These are phyloP conservation scores for Ceratocystis eucalypticola DNA, from an alignment of 2,329 filamentous ascomycete species.

Conservation along the genomic window DNA sequence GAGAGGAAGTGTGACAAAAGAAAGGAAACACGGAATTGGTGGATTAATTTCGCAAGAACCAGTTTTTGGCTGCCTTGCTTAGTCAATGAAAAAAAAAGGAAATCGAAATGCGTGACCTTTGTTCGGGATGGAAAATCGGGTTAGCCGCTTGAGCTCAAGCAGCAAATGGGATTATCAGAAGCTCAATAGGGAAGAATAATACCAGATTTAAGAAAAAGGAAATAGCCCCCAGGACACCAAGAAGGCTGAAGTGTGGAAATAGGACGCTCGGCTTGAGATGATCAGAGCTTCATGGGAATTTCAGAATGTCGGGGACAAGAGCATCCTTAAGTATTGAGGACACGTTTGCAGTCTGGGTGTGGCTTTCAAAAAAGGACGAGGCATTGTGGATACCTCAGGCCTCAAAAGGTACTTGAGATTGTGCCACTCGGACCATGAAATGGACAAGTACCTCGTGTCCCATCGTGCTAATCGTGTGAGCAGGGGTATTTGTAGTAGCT, in stretches of 20 bases:
- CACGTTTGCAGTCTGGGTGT: slow-evolving; percentile 18
- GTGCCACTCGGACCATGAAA: neutral
- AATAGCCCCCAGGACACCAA: neutral
- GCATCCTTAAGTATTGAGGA: slow-evolving; percentile 20
- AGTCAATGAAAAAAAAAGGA: slow-evolving; percentile 5
- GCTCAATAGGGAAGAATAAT: neutral
- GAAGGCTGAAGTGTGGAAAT: slow-evolving; percentile 4
- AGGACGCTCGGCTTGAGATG: slow-evolving; percentile 19
- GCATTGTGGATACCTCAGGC: slow-evolving; percentile 14
- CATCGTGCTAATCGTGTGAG: neutral
- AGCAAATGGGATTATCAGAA: neutral
- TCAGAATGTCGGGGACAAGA: slow-evolving; percentile 11
- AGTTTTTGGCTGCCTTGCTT: slow-evolving; percentile 13
- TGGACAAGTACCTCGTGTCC: slow-evolving; percentile 12
- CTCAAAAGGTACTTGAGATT: slow-evolving; percentile 14
- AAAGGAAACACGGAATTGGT: neutral
- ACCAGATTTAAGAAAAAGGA: neutral
- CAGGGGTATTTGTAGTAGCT: slow-evolving; percentile 10
- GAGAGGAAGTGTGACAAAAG: neutral
- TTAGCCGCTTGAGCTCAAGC: neutral
- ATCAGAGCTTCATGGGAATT: slow-evolving; percentile 3
- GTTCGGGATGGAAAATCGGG: slow-evolving; percentile 5
- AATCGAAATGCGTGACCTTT: no score
- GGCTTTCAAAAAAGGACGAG: neutral
- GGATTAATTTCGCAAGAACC: neutral